Evolutionary conservation across 2,329 filamentous ascomycete species (phyloP), one percentile per base, ranked within the genome.

Genomic region (Akanthomyces dipterigenus): DNA sequence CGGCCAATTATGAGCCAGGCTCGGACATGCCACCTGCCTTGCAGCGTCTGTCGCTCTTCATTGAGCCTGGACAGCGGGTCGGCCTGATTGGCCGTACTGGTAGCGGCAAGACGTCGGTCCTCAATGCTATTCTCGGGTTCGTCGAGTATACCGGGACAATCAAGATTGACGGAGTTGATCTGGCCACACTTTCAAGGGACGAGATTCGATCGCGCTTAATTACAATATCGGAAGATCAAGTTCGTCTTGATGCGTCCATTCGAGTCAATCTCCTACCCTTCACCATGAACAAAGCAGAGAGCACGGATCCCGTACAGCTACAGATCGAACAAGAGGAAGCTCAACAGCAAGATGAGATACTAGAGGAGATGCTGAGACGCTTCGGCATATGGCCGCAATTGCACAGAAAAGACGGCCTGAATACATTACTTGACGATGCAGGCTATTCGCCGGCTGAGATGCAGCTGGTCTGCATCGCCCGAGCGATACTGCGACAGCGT

Each of bases 211-310:
- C 70, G 1, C 68, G 73, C 3, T 67, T 82, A 11, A 73, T 76
- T 24, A 73, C 74, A 5, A 68, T 82, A 5, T 77, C 79, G 0
- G 78, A 82, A 69, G 78, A 81, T 28, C 71, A 77, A 0, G 72
- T 79, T 51, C 68, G 77, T 5, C 69, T 81, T 11, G 72, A 73
- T 2, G 77, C 75, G 16, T 75, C 70, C 1, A 69, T 82, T 4
- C 74, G 76, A 12, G 67, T 72, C 34, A 82, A 82, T 55, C 70
- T 78, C 6, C 24, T 58, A 7, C 61, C 61, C 1, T 59, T 59
- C 18, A 49, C 26, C 5, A 24, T 60, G 16, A 54, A 46, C 49
- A 28, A 53, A 3, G 38, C 16, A 14, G 36, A 38, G 55, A 45
- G 34, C 55, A 31, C 18, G 11, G 55, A 58, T 31, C 24, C 34